phyloP scores from a whole-genome alignment of 148 eudicot species.

The Persicaria tinctoria region DNA sequence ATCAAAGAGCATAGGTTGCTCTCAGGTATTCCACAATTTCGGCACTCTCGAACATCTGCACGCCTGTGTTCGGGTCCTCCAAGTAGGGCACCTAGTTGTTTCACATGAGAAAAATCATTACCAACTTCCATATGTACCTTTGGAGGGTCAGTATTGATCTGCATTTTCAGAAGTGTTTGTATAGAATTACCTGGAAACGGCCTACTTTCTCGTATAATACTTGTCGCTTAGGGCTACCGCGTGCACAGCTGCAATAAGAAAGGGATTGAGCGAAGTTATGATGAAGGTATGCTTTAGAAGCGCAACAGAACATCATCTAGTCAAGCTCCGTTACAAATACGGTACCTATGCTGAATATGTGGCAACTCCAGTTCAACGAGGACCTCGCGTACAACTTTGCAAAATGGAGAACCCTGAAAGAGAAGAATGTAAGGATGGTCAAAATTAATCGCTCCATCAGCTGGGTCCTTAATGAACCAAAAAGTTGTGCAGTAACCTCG shows the following conservation, averaged over 20 bases:
- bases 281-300: not conserved
- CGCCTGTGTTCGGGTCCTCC: conserved; percentile 96
- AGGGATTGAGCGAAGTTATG: conserved; percentile 2
- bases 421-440: not conserved
- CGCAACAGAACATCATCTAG: not conserved
- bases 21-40: conserved; percentile 79
- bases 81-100: conserved; percentile 63
- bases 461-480: not conserved
- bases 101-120: not conserved
- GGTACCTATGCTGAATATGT: conserved; percentile 75
- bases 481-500: conserved; percentile 44
- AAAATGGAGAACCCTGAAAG: conserved; percentile 85
- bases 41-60: conserved; percentile 94
- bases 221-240: conserved; percentile 96
- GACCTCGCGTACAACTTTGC: conserved; percentile 92
- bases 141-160: not conserved
- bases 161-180: not conserved
- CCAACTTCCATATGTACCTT: not conserved
- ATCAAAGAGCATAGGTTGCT: conserved; percentile 74
- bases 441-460: not conserved
- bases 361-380: conserved; percentile 97
- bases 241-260: conserved; percentile 66
- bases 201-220: conserved; percentile 61
- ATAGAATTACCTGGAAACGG: conserved; percentile 61
- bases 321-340: not conserved